phyloP scores from a whole-genome alignment of 2,329 filamentous ascomycete genomes.

The Fusarium sp. region DNA sequence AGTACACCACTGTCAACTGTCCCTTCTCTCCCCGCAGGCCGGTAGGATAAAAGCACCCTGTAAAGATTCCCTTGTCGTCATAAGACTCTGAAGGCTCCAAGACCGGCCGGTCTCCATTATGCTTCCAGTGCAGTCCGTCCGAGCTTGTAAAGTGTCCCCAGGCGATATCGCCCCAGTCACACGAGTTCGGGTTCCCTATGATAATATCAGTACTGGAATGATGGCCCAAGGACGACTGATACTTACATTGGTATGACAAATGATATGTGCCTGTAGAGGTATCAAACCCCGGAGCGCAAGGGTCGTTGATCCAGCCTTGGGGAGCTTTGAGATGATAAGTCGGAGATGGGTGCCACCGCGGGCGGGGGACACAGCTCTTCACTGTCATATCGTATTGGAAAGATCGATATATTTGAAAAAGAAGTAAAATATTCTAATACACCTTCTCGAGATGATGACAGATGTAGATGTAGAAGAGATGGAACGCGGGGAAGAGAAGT shows the following conservation, averaged over 20 bases:
- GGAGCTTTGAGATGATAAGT: constrained; percentile 40
- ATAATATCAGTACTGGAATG: not conserved
- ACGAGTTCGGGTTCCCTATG: constrained; percentile 51
- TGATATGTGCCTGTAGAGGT: constrained; percentile 37
- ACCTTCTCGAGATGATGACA: not conserved
- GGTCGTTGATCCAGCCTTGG: constrained; percentile 41
- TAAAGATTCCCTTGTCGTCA: constrained; percentile 64
- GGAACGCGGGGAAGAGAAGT: not conserved
- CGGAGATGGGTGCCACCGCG: constrained; percentile 31
- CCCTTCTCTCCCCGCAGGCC: constrained; percentile 56
- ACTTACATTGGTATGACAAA: constrained; percentile 41
- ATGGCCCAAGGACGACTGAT: rapidly evolving
- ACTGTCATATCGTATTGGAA: constrained; percentile 14
- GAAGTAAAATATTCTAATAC: not conserved
- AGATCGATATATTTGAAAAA: not conserved
- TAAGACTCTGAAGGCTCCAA: constrained; percentile 55
- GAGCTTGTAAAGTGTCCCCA: constrained; percentile 64
- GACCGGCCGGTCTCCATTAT: constrained; percentile 49
- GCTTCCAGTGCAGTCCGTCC: constrained; percentile 56
- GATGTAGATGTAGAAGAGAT: not conserved
- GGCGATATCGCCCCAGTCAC: constrained; percentile 54
- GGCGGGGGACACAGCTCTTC: constrained; percentile 8
- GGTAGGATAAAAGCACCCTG: constrained; percentile 61
- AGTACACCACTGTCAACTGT: constrained; percentile 50
- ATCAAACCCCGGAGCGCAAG: constrained; percentile 40